Percentiles rank a stretch among this genome's conserved stretches.
phyloP scores from a whole-genome alignment of 805 yeast species.

The Starmera caribaea region DNA sequence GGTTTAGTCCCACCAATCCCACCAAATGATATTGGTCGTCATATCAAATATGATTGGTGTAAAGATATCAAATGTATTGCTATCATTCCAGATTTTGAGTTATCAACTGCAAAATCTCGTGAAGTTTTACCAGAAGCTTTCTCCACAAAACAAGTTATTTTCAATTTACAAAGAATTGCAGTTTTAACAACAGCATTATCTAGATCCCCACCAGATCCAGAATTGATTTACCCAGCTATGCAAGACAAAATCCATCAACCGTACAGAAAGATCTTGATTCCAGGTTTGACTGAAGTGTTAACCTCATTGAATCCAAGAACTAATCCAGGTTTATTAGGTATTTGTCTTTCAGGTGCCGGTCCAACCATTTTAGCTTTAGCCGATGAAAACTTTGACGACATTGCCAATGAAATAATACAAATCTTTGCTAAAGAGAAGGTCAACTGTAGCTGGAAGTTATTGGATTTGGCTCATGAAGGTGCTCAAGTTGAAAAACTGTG shows the following conservation, averaged over 20 bases:
- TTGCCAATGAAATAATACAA: constrained; percentile 66
- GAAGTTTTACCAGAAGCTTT: constrained; percentile 80
- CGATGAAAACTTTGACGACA: constrained; percentile 73
- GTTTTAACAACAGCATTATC: constrained; percentile 88
- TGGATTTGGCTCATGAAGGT: constrained; percentile 85
- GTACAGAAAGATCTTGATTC: constrained; percentile 85
- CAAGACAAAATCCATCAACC: constrained; percentile 96
- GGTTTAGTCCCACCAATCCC: constrained; percentile 72
- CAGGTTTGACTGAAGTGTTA: constrained; percentile 80
- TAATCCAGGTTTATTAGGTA: constrained; percentile 82
- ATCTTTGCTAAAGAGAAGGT: constrained; percentile 61
- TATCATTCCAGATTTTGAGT: constrained; percentile 89
- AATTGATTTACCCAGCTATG: constrained; percentile 87
- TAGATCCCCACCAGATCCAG: constrained; percentile 72
- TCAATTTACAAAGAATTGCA: constrained; percentile 89
- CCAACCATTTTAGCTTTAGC: constrained; percentile 95
- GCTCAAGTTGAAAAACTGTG: constrained; percentile 43
- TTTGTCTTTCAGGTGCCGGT: constrained; percentile 96
- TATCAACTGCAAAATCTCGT: constrained; percentile 85
- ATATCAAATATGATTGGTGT: constrained; percentile 79
- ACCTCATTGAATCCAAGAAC: constrained; percentile 70
- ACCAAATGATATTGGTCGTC: constrained; percentile 80
- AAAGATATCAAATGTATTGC: constrained; percentile 78
- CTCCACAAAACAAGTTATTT: constrained; percentile 73
- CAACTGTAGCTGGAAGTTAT: constrained; percentile 70